phyloP scores from a whole-genome alignment of 192 early-diverging fungal genomes.

The Entrophospora sp. region DNA sequence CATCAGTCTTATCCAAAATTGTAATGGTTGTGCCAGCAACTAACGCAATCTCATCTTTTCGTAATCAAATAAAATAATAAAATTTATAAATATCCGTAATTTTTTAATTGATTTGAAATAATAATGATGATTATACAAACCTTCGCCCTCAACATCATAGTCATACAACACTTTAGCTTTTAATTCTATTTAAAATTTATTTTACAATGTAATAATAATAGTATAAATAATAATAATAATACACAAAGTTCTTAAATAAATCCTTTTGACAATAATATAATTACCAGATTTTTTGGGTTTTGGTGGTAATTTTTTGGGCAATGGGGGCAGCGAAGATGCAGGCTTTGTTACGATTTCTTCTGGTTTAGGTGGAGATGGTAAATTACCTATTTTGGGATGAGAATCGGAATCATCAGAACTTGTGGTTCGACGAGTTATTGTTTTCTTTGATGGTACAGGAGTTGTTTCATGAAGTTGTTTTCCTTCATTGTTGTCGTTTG shows the following conservation, averaged over 20 bases:
- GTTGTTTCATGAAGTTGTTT: neutral
- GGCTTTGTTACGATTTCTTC: neutral
- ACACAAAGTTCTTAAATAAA: too few relatives aligned
- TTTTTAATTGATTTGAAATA: too few relatives aligned
- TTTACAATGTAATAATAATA: neutral
- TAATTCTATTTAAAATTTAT: too few relatives aligned
- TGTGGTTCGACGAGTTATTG: neutral
- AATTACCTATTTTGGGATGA: too few relatives aligned
- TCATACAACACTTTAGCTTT: conserved; percentile 40
- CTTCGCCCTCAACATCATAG: conserved; percentile 40
- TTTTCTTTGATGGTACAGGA: neutral
- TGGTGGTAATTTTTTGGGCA: neutral
- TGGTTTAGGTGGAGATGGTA: neutral
- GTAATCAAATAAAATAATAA: too few relatives aligned
- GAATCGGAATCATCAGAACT: conserved; percentile 3
- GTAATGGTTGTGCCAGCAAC: conserved; percentile 34
- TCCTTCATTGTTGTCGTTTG: neutral
- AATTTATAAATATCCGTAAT: too few relatives aligned
- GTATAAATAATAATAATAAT: too few relatives aligned
- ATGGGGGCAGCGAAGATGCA: neutral
- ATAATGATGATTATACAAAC: conserved; percentile 20
- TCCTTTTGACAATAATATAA: too few relatives aligned
- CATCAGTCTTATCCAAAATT: conserved; percentile 39
- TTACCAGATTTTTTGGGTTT: neutral
- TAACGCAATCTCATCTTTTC: conserved; percentile 44